These are phyloP conservation scores for Elsinoe batatas DNA, from an alignment of 2,329 filamentous ascomycete genomes.

Conservation along the genomic window DNA sequence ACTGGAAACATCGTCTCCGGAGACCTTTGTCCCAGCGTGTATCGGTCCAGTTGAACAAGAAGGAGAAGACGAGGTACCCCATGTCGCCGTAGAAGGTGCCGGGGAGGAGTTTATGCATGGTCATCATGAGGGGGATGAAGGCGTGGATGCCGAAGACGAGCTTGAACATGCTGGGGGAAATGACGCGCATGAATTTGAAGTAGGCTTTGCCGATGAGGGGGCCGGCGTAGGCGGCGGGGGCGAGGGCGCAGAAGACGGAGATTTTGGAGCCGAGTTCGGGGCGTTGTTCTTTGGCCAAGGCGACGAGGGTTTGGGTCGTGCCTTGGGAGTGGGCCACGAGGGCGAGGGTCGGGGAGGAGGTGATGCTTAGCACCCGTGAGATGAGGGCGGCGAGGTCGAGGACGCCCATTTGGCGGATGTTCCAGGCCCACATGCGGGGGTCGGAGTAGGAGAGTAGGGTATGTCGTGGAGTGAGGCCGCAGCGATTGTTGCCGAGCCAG, in stretches of 20 bases:
- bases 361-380: constrained; percentile 70
- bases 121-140: constrained; percentile 91
- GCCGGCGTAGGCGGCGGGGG: constrained; percentile 83
- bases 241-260: constrained; percentile 82
- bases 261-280: constrained; percentile 75
- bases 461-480: constrained; percentile 73
- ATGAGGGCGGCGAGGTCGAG: constrained; percentile 76
- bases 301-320: constrained; percentile 79
- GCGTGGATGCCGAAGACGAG: constrained; percentile 83
- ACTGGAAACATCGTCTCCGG: constrained; percentile 78
- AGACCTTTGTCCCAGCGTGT: constrained; percentile 72
- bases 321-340: constrained; percentile 85
- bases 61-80: constrained; percentile 82
- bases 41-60: constrained; percentile 83
- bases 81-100: constrained; percentile 64
- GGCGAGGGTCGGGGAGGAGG: constrained; percentile 71
- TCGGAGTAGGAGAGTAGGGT: constrained; percentile 59
- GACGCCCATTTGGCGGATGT: constrained; percentile 86
- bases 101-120: constrained; percentile 59
- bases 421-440: constrained; percentile 94
- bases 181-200: constrained; percentile 81
- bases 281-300: constrained; percentile 78
- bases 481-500: constrained; percentile 90
- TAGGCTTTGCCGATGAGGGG: constrained; percentile 77
- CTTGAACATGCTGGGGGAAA: constrained; percentile 66